Conservation (phyloP, 371 early-diverging fungal species). For the Catenaria anguillulae region DNA sequence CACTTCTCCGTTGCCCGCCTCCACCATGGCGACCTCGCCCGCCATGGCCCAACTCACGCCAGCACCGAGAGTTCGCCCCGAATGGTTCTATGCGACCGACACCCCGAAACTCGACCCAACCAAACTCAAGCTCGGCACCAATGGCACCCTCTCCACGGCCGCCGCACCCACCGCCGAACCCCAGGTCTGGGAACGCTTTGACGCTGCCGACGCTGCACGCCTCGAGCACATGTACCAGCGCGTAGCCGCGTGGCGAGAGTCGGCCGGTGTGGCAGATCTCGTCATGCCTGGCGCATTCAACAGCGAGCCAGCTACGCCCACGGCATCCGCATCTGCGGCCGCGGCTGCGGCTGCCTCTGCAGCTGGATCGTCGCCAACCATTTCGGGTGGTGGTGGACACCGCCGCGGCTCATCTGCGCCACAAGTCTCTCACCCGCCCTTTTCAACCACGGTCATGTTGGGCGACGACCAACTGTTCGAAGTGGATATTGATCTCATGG, state of each 20-base stretch:
- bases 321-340: background rate
- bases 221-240: background rate
- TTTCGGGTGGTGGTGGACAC: background rate
- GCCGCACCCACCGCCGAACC: background rate
- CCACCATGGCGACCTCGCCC: too few species aligned
- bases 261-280: background rate
- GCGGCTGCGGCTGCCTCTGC: background rate
- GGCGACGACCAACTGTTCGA: constrained; percentile 64
- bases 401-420: background rate
- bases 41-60: too few species aligned
- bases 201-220: background rate
- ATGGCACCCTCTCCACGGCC: background rate
- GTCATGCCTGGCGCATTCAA: too few species aligned
- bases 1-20: too few species aligned
- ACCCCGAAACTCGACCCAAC: background rate
- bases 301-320: background rate
- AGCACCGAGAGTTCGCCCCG: constrained; percentile 6
- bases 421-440: background rate
- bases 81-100: background rate
- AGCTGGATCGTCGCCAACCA: too few species aligned
- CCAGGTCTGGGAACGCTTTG: background rate
- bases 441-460: constrained; percentile 19
- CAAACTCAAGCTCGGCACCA: background rate
- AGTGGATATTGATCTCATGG: constrained; percentile 35
- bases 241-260: background rate